Base-by-base conservation (phyloP, 2,329 filamentous ascomycete genomes). In the Epichloe sp. region DNA sequence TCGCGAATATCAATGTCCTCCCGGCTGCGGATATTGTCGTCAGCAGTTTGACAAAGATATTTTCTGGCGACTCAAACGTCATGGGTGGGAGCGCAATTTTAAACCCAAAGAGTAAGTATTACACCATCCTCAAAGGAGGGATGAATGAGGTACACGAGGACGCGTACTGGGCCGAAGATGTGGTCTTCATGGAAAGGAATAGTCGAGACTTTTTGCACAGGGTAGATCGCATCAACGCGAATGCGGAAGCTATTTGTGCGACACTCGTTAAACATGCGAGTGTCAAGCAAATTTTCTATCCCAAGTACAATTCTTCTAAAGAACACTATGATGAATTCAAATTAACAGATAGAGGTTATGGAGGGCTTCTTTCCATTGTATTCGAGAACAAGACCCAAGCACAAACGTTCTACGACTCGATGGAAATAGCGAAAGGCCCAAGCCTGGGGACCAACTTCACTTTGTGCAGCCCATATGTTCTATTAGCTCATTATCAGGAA, bases 381-480 rank as follows among this genome's bases (percentile, higher is more conserved):
- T 95, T 97, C 61, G 71, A 86, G 58, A 74, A 74, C 2, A 79
- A 76, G 52, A 72, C 75, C 34, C 82, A 90, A 55, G 87, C 91
- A 0, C 72, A 88, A 50, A 77, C 80, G 1, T 96, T 97, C 65
- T 96, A 85, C 67, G 89, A 98, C 67, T 76, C 79, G 12, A 71
- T 98, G 15, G 82, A 94, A 55, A 93, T 89, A 1, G 83, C 88
- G 40, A 98, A 98, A 67, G 93, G 93, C 0, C 93, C 93, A 0
- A 96, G 89, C 67, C 72, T 98, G 47, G 93, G 93, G 2, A 97
- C 93, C 0, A 98, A 98, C 67, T 98, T 98, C 65, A 97, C 93
- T 0, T 73, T 98, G 38, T 85, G 85, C 52, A 95, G 85, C 47
- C 93, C 93, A 0, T 98, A 95, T 65, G 88, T 93, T 21, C 72